Evolutionary conservation across 768 basidiomycete species (phyloP).

Genomic region (Cystofilobasidium bisporidii): DNA sequence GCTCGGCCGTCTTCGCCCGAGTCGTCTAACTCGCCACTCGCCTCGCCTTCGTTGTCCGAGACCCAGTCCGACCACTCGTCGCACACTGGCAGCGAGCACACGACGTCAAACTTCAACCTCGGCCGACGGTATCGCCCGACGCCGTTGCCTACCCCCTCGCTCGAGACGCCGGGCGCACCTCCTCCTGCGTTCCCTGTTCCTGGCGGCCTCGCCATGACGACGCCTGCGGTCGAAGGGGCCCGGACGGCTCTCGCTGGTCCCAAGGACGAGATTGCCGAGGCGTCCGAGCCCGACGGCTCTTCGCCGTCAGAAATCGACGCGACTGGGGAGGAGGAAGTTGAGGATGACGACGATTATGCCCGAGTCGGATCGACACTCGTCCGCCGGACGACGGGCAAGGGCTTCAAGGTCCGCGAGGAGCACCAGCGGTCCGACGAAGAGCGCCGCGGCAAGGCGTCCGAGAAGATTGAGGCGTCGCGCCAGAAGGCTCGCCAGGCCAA

Average conservation of each 20-base stretch:
- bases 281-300: background rate
- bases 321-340: background rate
- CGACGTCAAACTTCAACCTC: constrained; percentile 8
- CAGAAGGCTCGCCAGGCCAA: background rate
- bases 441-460: background rate
- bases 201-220: background rate
- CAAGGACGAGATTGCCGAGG: background rate
- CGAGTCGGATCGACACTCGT: background rate
- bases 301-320: background rate
- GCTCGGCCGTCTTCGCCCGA: background rate
- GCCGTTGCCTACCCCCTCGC: background rate
- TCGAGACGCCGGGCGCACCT: background rate
- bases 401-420: background rate
- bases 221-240: background rate
- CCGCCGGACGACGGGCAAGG: constrained; percentile 3
- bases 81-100: background rate
- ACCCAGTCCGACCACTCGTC: background rate
- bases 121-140: background rate
- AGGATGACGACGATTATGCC: background rate
- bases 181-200: background rate
- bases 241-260: background rate
- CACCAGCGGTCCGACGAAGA: background rate
- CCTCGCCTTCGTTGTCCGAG: background rate
- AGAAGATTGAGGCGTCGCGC: background rate
- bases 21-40: background rate